phyloP scores from a whole-genome alignment of 352 stramenopile genomes.

The Globisporangium radiosum region DNA sequence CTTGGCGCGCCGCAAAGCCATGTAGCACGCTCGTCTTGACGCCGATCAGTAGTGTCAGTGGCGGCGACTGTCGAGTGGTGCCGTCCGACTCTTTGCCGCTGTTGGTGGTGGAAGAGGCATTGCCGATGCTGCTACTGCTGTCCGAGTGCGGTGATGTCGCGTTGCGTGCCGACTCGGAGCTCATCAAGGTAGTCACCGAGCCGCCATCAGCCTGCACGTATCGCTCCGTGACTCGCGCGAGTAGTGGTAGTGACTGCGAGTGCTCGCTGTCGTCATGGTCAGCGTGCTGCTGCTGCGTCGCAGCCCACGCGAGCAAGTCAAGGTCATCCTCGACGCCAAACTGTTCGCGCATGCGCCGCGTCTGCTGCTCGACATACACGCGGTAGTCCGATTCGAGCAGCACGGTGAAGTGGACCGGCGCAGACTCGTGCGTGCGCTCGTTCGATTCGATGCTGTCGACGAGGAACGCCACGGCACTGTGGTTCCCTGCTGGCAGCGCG shows the following conservation, averaged over 20 bases:
- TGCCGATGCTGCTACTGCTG: background rate
- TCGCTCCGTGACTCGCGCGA: background rate
- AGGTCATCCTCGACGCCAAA: constrained; percentile 1
- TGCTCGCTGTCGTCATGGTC: too few relatives aligned
- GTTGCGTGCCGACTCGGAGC: too few relatives aligned
- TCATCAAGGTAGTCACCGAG: background rate
- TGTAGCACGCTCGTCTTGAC: constrained; percentile 34
- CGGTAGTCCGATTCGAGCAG: background rate
- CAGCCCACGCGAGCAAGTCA: constrained; percentile 10
- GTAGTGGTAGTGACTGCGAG: too few relatives aligned
- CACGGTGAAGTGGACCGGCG: constrained; percentile 4
- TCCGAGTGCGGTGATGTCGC: too few relatives aligned
- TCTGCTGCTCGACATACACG: constrained; percentile 2
- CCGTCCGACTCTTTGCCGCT: background rate
- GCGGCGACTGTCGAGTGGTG: background rate
- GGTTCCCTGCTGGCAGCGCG: background rate
- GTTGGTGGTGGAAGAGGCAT: background rate
- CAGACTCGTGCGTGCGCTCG: constrained; percentile 2
- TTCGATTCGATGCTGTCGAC: background rate
- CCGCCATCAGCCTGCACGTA: background rate
- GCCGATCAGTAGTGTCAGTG: constrained; percentile 29
- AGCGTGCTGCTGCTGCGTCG: background rate
- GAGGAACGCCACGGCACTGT: constrained; percentile 4
- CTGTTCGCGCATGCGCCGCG: background rate
- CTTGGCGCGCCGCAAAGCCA: constrained; percentile 26